Conservation (phyloP, 352 stramenopile genomes). For the Phytophthora syringae region DNA sequence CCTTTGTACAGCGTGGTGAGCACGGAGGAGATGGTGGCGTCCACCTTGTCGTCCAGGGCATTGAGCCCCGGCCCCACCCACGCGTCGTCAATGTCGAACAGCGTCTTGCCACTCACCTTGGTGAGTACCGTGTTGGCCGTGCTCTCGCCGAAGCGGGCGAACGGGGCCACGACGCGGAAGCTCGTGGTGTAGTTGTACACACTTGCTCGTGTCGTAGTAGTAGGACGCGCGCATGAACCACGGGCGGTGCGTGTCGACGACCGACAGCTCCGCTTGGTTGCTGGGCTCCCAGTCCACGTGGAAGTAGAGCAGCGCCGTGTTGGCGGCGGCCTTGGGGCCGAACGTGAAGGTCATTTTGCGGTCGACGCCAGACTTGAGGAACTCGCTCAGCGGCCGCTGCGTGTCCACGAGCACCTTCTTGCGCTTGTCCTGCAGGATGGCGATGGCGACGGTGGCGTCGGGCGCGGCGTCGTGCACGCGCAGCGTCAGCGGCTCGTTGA, state of each 20-base stretch:
- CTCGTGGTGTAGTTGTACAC: conserved; percentile 82
- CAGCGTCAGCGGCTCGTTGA: conserved; percentile 45
- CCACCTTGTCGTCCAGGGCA: conserved; percentile 65
- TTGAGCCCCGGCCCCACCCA: conserved; percentile 56
- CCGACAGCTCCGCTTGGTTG: conserved; percentile 2
- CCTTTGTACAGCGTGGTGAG: conserved; percentile 57
- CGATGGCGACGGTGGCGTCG: conserved; percentile 44
- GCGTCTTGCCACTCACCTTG: conserved; percentile 59
- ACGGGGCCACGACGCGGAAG: conserved; percentile 58
- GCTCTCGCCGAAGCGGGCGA: conserved; percentile 67
- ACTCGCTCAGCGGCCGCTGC: conserved; percentile 34
- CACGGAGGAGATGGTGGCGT: conserved; percentile 53
- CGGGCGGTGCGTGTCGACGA: conserved; percentile 38
- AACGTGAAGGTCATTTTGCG: conserved; percentile 49
- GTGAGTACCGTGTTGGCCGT: conserved; percentile 61
- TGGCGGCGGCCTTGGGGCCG: conserved; percentile 29
- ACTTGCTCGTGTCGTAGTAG: conserved; percentile 78
- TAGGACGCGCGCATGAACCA: conserved; percentile 68
- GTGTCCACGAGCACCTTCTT: conserved; percentile 49
- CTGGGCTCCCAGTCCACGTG: conserved; percentile 26
- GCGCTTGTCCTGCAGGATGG: conserved; percentile 46
- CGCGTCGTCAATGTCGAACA: conserved; percentile 57
- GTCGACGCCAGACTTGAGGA: conserved; percentile 30
- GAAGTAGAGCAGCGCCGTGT: conserved; percentile 39
- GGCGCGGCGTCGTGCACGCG: conserved; percentile 32